Base-by-base conservation (phyloP, 2,329 filamentous ascomycete species). In the Apiospora rasikravindrae region DNA sequence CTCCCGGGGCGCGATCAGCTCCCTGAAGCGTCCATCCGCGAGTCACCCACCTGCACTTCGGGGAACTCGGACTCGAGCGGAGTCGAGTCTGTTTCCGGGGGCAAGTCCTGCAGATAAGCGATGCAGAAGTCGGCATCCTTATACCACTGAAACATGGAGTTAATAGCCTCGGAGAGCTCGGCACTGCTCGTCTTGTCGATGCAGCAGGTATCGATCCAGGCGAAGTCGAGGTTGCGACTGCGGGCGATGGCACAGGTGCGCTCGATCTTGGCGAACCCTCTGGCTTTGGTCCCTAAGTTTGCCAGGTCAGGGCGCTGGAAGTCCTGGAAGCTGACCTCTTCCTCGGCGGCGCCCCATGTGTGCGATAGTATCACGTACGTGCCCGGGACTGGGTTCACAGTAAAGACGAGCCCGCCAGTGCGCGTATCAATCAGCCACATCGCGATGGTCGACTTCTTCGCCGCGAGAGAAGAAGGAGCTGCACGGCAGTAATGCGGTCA, bases 21-120 rank as follows among this genome's bases (percentile, higher is more conserved):
- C 71, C 71, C 29, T 72, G 71, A 4, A 72, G 37, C 1, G 71
- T 72, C 71, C 71, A 72, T 0, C 71, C 71, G 13, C 71, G 29
- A 16, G 22, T 67, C 19, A 72, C 49, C 71, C 71, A 72, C n/a
- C 69, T 33, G 40, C 69, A 70, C 26, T 53, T 42, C 16, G 45
- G 37, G 37, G 4, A 70, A 26, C 4, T 70, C 51, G 2, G 2
- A 8, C 19, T 49, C 33, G 24, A 70, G 49, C 16, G 26, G 19
- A 22, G 24, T 26, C 4, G 26, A 22, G 49, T 53, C 37, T 5
- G 57, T 64, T 22, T 37, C 33, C 13, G 33, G 57, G 24, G 29
- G 69, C 4, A 61, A 37, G 69, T 70, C 69, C n/a, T 47, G 26
- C 29, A 70, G 24, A 42, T 70, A 70, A 4, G 69, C 69, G 24